Evolutionary conservation across 768 basidiomycete species (phyloP), one percentile per base, ranked within the genome.

Genomic region (Lentinula sp.): DNA sequence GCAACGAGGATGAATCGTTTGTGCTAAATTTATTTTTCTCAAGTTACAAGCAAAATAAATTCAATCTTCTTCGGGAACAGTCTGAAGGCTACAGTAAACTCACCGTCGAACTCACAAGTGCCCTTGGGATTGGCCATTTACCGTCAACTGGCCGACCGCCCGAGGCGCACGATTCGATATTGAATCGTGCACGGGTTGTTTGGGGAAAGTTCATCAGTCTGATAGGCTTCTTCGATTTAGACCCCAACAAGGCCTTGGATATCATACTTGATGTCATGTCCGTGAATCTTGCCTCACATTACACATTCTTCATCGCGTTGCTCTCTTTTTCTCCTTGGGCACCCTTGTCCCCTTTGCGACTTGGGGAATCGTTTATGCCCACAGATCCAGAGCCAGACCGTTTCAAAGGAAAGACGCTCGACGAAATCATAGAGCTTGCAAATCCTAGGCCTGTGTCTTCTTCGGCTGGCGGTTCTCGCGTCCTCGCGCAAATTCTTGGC

Each of bases 11-110:
- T 39, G 43, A 48, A 34, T 8, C 51, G 40, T 57, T 34, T 34
- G 3, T 13, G 61, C 56, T 42, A 61, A 23, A 48, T 63, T 23
- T 28, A 11, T 60, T 39, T n/a, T 52, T 28, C 28, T 16, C 57
- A 69, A 95, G 93, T 71, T 96, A 95, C 78, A 95, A 94, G 73
- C 96, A 99, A 73, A 94, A 94, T 76, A 99, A 98, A 74, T 96
- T 95, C 79, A 99, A 98, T 70, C 83, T 99, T 42, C 83, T 98
- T 15, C 89, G 97, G 40, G 97, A 99, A 75, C 93, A 97, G 67
- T 95, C 95, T 0, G 96, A 98, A 76, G 97, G 97, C 7, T 99
- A 94, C 76, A 93, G 93, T 71, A 95, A 95, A 72, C 84, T 98
- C 35, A 84, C 88, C 31, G 84, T 89, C 9, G 93, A 98, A 68